These are phyloP conservation scores for Turnera subulata DNA, from an alignment of 345 rosid species.

Conservation along the genomic window DNA sequence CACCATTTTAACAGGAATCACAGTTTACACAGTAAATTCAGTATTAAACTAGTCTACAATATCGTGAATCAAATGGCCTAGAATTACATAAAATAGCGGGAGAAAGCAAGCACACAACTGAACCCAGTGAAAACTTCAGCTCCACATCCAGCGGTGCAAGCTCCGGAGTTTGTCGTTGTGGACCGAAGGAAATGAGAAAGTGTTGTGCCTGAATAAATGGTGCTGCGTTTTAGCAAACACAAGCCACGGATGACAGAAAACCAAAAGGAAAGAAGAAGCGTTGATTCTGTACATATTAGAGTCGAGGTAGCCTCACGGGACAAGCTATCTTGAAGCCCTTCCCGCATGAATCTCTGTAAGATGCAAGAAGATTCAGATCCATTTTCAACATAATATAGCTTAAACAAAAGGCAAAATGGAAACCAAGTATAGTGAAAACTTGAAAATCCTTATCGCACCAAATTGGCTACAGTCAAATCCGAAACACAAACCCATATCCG, in stretches of 20 bases:
- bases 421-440: no score
- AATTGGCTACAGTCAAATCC: conserved; percentile 8
- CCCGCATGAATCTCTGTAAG: conserved; percentile 39
- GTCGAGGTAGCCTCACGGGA: conserved; percentile 19
- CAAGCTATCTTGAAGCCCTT: conserved; percentile 24
- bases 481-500: conserved; percentile 15
- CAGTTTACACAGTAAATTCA: conserved; percentile 11
- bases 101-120: conserved; percentile 19
- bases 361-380: conserved; percentile 33
- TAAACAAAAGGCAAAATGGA: neutral
- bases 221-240: conserved; percentile 34
- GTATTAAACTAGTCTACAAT: conserved; percentile 30
- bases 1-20: conserved; percentile 52
- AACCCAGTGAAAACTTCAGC: conserved; percentile 35
- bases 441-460: no score
- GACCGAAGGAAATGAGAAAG: conserved; percentile 20
- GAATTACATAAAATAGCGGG: conserved; percentile 18
- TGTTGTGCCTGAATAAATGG: conserved; percentile 30
- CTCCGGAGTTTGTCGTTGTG: conserved; percentile 37
- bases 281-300: conserved; percentile 44
- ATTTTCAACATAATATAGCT: conserved; percentile 4
- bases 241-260: conserved; percentile 27
- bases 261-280: conserved; percentile 26
- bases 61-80: conserved; percentile 31
- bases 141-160: conserved; percentile 24